These are phyloP conservation scores for Graphium sp. DNA, from an alignment of 2,329 filamentous ascomycete genomes.

Conservation along the genomic window DNA sequence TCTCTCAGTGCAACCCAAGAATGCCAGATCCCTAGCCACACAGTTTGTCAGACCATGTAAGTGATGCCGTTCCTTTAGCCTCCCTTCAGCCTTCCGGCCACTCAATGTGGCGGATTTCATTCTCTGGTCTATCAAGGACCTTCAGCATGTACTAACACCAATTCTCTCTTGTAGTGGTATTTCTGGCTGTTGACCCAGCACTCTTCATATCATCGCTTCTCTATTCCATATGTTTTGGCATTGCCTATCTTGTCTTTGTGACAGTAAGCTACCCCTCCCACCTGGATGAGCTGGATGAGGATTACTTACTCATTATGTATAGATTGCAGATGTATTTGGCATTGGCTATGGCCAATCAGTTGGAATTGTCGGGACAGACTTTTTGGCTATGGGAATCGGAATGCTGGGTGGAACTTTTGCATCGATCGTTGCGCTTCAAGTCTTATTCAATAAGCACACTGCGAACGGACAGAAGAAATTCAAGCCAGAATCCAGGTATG, in stretches of 20 bases:
- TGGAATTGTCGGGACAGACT: constrained; percentile 2
- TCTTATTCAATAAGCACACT: constrained; percentile 1
- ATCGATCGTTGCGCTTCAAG: neutral
- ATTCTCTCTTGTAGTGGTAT: neutral
- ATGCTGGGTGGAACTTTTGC: constrained; percentile 2
- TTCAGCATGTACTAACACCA: neutral
- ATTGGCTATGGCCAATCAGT: neutral
- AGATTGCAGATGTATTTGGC: constrained; percentile 1
- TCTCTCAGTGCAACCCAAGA: no score
- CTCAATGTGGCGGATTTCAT: no score
- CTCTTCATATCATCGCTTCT: constrained; percentile 1
- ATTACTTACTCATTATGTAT: neutral
- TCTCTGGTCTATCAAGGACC: neutral
- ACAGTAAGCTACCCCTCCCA: constrained; percentile 1
- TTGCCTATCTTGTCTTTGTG: constrained; percentile 4
- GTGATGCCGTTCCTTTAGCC: no score
- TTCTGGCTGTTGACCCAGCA: constrained; percentile 1
- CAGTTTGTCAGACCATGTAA: no score
- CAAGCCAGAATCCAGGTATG: constrained; percentile 1
- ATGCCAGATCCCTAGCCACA: no score
- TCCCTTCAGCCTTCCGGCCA: no score
- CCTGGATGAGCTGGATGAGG: neutral
- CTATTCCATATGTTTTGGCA: constrained; percentile 3
- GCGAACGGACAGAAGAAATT: neutral
- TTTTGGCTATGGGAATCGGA: constrained; percentile 3